Base-by-base conservation (phyloP, 345 rosid genomes). In the Murraya koenigii region DNA sequence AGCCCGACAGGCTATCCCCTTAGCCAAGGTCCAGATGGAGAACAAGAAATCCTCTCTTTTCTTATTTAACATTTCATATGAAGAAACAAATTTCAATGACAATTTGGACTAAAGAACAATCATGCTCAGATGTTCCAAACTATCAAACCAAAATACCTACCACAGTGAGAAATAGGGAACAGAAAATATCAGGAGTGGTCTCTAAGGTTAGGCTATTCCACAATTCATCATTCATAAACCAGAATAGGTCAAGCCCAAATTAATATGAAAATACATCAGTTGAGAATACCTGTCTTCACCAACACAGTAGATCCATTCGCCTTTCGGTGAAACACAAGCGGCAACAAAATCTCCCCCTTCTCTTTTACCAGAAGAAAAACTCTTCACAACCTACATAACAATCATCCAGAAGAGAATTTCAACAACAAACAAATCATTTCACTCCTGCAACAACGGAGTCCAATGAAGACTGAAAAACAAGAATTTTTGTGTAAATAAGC, bases 271-370 rank as follows among this genome's bases (percentile, higher is more conserved):
- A 9, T 26, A 3, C 44, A 67, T 61, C 36, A 72, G 19, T 66
- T 15, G 64, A 66, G 20, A 72, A 79, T 84, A 90, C 96, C 88
- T 89, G 89, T 94, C 98, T 90, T 94, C 99, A 68, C 98, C 99
- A 8, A 94, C 85, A 86, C 97, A 92, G 80, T 96, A 94, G 79
- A 94, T 91, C 99, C 98, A 94, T 83, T 94, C 98, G 26, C 98
- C 98, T 87, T 96, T 96, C 4, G 99, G 95, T 54, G 99, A 94
- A 76, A 96, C 86, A 77, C 92, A 88, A 47, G 98, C 99, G 67
- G 97, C 94, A 69, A 87, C 89, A 79, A 94, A 97, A 81, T 94
- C 99, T 81, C 98, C 98, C 76, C 95, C 99, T 83, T 94, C 95
- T 81, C 93, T 88, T 88, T 92, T 96, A 88, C 99, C 99, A 28